Conservation (phyloP, 257 asterid species). For the Lavandula angustifolia region DNA sequence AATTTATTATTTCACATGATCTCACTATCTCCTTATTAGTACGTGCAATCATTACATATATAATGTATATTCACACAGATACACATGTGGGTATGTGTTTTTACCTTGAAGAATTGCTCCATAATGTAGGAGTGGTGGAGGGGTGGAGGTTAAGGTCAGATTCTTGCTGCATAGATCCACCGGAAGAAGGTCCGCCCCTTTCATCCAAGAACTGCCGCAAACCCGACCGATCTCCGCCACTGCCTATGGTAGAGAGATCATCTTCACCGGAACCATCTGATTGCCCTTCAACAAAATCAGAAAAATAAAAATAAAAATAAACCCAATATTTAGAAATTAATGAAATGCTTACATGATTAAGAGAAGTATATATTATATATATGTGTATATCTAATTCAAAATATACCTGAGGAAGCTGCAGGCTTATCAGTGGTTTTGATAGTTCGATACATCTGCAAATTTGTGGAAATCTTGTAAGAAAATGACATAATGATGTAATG, state of each 20-base stretch:
- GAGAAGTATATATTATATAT: no score
- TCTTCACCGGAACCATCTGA: slow-evolving; percentile 97
- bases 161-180: slow-evolving; percentile 57
- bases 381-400: no score
- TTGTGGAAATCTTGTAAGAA: slow-evolving; percentile 21
- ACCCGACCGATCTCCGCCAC: slow-evolving; percentile 49
- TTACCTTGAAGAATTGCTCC: slow-evolving; percentile 96
- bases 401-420: slow-evolving; percentile 89
- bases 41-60: slow-evolving; percentile 28
- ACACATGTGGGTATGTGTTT: slow-evolving; percentile 23
- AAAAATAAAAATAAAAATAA: not conserved
- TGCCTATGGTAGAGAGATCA: slow-evolving; percentile 71
- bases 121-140: slow-evolving; percentile 56
- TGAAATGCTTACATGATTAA: not conserved
- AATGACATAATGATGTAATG: not conserved
- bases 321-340: slow-evolving; percentile 7
- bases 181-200: slow-evolving; percentile 63
- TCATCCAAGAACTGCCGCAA: slow-evolving; percentile 54
- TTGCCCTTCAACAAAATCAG: slow-evolving; percentile 52
- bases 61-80: slow-evolving; percentile 1
- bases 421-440: slow-evolving; percentile 95
- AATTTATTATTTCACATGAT: slow-evolving; percentile 35
- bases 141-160: slow-evolving; percentile 47
- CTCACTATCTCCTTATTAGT: slow-evolving; percentile 24
- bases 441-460: slow-evolving; percentile 92